phyloP scores from a whole-genome alignment of 257 asterid genomes.

The Solanum clarkiae region DNA sequence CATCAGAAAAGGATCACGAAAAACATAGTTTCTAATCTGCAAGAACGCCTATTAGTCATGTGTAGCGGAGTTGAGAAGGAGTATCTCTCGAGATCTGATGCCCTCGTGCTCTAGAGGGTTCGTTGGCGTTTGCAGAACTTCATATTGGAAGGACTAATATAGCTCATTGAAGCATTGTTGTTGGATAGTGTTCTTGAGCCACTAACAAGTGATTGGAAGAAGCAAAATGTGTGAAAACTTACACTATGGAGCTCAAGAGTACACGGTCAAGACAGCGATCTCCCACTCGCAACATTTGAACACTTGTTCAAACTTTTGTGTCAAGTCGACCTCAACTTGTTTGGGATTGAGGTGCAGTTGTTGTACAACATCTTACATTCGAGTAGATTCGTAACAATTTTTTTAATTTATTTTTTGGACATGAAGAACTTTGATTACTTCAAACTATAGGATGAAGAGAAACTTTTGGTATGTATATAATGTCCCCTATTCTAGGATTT shows the following conservation, averaged over 20 bases:
- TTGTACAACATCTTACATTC: background rate
- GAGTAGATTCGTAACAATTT: background rate
- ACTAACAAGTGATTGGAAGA: background rate
- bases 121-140: background rate
- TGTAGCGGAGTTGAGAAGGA: slow-evolving; percentile 78
- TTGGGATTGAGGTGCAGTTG: background rate
- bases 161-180: background rate
- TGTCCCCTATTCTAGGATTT: background rate
- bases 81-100: slow-evolving; percentile 39
- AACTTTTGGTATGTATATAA: background rate
- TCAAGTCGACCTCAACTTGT: background rate
- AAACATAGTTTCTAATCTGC: slow-evolving; percentile 59
- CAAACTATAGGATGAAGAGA: background rate
- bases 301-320: background rate
- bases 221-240: background rate
- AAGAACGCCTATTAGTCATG: slow-evolving; percentile 72
- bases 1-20: slow-evolving; percentile 77
- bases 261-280: background rate
- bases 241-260: background rate
- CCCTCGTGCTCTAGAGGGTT: background rate
- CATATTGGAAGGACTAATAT: background rate
- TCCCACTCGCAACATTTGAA: background rate
- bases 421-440: background rate
- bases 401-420: background rate
- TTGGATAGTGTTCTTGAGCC: background rate